Conservation (phyloP, 192 early-diverging fungal genomes). For the Coemansia sp. region DNA sequence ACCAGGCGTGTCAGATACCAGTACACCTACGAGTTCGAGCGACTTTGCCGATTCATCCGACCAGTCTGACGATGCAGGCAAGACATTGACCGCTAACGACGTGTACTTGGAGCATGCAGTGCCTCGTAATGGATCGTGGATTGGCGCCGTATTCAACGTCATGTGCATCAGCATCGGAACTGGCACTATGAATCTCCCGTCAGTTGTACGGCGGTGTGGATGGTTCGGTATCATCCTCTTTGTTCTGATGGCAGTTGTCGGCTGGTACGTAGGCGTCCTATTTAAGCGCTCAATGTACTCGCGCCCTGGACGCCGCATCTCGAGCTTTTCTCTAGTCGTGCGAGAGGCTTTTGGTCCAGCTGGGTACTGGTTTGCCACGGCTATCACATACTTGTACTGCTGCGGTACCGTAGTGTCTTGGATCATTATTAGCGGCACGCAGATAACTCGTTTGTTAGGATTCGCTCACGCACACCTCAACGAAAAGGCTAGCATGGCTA, state of each 20-base stretch:
- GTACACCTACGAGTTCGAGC: background rate
- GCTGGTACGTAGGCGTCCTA: conserved; percentile 73
- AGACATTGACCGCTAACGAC: conserved; percentile 4
- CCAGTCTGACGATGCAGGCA: conserved; percentile 3
- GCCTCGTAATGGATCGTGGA: conserved; percentile 56
- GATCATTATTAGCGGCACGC: conserved; percentile 76
- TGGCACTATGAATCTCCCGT: conserved; percentile 80
- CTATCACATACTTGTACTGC: conserved; percentile 60
- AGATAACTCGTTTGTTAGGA: conserved; percentile 62
- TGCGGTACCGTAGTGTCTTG: conserved; percentile 71
- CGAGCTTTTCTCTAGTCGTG: conserved; percentile 66
- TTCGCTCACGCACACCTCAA: conserved; percentile 46
- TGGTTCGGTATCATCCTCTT: conserved; percentile 78
- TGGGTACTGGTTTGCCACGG: conserved; percentile 64
- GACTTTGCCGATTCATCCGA: conserved; percentile 12
- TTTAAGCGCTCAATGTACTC: conserved; percentile 73
- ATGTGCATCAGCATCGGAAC: conserved; percentile 79
- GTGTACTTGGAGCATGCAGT: conserved; percentile 38
- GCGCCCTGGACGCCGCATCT: conserved; percentile 61
- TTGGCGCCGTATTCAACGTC: conserved; percentile 64
- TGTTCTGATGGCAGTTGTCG: conserved; percentile 68
- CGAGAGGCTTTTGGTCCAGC: conserved; percentile 66
- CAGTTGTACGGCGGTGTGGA: conserved; percentile 70
- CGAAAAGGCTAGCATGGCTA: conserved; percentile 64
- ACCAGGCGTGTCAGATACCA: background rate